phyloP scores from a whole-genome alignment of 2,329 filamentous ascomycete species.

The Beauveria caledonica region DNA sequence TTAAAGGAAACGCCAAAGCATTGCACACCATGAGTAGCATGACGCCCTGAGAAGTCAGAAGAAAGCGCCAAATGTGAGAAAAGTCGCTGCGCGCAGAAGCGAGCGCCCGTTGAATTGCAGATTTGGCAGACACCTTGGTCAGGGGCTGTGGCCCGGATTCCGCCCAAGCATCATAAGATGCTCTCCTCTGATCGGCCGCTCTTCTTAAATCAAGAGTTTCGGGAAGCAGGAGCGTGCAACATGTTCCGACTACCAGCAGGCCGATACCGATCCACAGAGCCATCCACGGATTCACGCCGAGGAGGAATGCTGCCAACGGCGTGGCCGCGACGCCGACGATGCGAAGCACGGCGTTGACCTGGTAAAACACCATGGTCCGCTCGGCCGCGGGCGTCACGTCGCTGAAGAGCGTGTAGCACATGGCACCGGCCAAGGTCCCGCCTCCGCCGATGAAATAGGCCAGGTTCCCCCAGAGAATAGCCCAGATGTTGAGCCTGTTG shows the following conservation, averaged over 20 bases:
- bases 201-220: conserved; percentile 33
- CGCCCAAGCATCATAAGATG: background rate
- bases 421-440: conserved; percentile 29
- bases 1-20: conserved; percentile 20
- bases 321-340: conserved; percentile 30
- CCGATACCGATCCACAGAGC: conserved; percentile 28
- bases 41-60: conserved; percentile 30
- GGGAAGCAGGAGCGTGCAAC: conserved; percentile 28
- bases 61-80: conserved; percentile 30
- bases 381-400: conserved; percentile 32
- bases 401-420: conserved; percentile 38
- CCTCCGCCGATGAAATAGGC: conserved; percentile 36
- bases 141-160: background rate
- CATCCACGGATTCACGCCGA: conserved; percentile 32
- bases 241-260: conserved; percentile 21
- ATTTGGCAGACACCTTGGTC: conserved; percentile 6
- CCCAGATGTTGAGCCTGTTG: conserved; percentile 32
- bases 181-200: conserved; percentile 18
- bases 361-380: conserved; percentile 33
- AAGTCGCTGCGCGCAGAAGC: conserved; percentile 23
- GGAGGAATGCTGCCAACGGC: conserved; percentile 32
- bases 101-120: conserved; percentile 14
- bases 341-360: conserved; percentile 28
- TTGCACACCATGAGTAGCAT: conserved; percentile 30
- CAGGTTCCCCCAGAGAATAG: conserved; percentile 24